Percentiles rank a stretch among this genome's conserved stretches.
phyloP scores from a whole-genome alignment of 73 alveolate genomes.

The Paramecium caudatum region DNA sequence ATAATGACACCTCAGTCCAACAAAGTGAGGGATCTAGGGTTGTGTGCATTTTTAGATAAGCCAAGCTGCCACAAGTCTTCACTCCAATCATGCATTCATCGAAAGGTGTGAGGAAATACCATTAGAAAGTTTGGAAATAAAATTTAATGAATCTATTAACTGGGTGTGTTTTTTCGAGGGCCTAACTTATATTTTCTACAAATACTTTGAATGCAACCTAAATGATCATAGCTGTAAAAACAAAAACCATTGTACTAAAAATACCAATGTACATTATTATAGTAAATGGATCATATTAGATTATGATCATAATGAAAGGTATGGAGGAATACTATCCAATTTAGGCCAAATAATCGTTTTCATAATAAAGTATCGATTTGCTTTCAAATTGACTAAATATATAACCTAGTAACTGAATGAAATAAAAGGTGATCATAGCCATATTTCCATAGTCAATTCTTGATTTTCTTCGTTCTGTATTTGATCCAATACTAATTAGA shows the following conservation, averaged over 20 bases:
- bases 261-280: background rate
- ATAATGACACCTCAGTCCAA: background rate
- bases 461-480: conserved; percentile 1
- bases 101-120: conserved; percentile 49
- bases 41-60: background rate
- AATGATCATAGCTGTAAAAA: background rate
- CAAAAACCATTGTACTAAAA: background rate
- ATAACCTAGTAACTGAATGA: conserved; percentile 20
- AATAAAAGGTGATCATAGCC: background rate
- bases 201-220: background rate
- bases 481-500: background rate
- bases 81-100: conserved; percentile 34
- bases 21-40: background rate
- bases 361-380: background rate
- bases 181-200: background rate
- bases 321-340: conserved; percentile 3
- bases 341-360: conserved; percentile 38
- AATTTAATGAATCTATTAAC: conserved; percentile 7
- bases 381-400: background rate
- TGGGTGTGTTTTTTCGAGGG: background rate
- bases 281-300: background rate
- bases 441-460: conserved; percentile 2
- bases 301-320: background rate
- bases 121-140: conserved; percentile 2
- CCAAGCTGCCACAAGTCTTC: conserved; percentile 16